phyloP scores from a whole-genome alignment of 495 filamentous ascomycete genomes.

The Diplogelasinospora grovesii region DNA sequence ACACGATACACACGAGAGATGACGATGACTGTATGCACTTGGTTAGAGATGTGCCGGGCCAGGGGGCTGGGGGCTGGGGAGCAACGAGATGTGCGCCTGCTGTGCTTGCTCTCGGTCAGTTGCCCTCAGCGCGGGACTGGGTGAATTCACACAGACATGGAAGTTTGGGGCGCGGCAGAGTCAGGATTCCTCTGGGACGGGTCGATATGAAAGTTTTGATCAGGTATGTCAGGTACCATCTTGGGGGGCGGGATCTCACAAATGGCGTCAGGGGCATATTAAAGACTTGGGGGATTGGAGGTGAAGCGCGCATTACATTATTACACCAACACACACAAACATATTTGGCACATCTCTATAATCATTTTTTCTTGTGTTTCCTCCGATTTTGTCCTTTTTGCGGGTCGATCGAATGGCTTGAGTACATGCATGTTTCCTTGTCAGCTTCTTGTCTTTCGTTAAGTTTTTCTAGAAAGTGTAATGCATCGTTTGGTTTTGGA shows the following conservation, averaged over 20 bases:
- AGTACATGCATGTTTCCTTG: neutral
- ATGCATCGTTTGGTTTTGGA: no score
- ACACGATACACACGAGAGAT: conserved; percentile 15
- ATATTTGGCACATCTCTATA: conserved; percentile 9
- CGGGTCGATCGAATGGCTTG: no score
- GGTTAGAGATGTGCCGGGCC: conserved; percentile 1
- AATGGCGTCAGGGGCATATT: conserved; percentile 7
- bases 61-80: neutral
- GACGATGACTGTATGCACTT: conserved; percentile 5
- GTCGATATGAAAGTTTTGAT: conserved; percentile 13
- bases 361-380: conserved; percentile 2
- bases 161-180: conserved; percentile 2
- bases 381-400: conserved; percentile 4
- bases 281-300: neutral
- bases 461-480: no score
- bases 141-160: neutral
- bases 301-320: neutral
- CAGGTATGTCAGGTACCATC: conserved; percentile 11
- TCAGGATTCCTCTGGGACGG: neutral
- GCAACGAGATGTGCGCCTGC: neutral
- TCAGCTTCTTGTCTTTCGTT: neutral
- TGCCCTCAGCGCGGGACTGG: neutral
- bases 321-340: conserved; percentile 3
- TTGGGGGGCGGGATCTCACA: conserved; percentile 1
- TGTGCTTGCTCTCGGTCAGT: neutral